phyloP scores from a whole-genome alignment of 495 filamentous ascomycete genomes.

The Symbiotaphrina buchneri region DNA sequence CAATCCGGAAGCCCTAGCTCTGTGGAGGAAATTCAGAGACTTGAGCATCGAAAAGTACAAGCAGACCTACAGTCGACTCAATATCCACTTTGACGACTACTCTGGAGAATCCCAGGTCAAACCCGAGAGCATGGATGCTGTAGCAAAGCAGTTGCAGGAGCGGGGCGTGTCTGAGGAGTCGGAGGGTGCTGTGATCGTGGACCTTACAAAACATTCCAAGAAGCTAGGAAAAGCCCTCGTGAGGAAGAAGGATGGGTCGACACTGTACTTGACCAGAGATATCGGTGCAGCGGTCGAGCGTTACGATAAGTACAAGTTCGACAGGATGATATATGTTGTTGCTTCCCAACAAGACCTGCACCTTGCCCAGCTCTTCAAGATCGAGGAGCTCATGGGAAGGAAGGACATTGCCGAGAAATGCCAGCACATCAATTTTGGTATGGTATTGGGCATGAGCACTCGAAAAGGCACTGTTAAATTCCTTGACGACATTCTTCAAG shows the following conservation, averaged over 20 bases:
- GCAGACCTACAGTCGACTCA: conserved; percentile 59
- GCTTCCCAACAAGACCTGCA: conserved; percentile 51
- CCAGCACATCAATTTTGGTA: conserved; percentile 53
- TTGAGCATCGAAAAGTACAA: conserved; percentile 75
- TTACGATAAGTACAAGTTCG: conserved; percentile 37
- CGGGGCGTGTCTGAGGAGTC: conserved; percentile 57
- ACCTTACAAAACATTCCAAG: conserved; percentile 58
- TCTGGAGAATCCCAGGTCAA: conserved; percentile 84
- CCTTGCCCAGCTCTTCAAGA: conserved; percentile 48
- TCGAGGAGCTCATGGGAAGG: conserved; percentile 41
- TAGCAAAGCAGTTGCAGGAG: conserved; percentile 41
- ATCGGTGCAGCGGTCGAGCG: conserved; percentile 44
- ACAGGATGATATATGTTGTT: conserved; percentile 61
- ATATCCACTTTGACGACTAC: conserved; percentile 88
- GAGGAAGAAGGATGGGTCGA: conserved; percentile 43
- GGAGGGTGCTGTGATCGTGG: conserved; percentile 71
- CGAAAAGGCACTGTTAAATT: conserved; percentile 49
- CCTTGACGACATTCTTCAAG: conserved; percentile 40
- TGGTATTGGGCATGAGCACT: conserved; percentile 49
- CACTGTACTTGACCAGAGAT: conserved; percentile 49
- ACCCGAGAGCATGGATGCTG: conserved; percentile 54
- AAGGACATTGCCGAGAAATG: conserved; percentile 36
- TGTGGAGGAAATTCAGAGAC: conserved; percentile 77
- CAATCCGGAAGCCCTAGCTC: conserved; percentile 47
- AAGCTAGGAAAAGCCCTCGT: conserved; percentile 48